These are phyloP conservation scores for Salix arbutifolia DNA, from an alignment of 345 rosid genomes.

Conservation along the genomic window DNA sequence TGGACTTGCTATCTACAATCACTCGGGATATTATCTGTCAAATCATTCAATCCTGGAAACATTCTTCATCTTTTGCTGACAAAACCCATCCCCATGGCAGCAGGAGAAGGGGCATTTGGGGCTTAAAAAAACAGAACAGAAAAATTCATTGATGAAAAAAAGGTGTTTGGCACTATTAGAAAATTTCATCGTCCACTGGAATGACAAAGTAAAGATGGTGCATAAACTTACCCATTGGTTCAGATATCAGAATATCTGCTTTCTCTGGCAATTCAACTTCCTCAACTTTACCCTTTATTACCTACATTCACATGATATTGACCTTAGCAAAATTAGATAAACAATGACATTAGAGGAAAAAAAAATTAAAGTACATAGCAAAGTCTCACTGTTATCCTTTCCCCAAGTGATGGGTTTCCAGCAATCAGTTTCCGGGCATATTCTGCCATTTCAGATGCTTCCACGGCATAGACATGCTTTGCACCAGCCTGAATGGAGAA, in stretches of 20 bases:
- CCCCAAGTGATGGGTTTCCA: conserved; percentile 75
- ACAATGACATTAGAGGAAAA: neutral
- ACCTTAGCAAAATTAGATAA: conserved; percentile 4
- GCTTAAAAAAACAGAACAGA: neutral
- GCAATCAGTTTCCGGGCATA: conserved; percentile 92
- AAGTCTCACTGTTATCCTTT: conserved; percentile 72
- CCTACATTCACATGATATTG: conserved; percentile 38
- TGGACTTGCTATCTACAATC: neutral
- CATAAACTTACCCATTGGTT: conserved; percentile 80
- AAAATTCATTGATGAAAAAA: neutral
- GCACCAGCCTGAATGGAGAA: conserved; percentile 81
- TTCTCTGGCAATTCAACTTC: conserved; percentile 94
- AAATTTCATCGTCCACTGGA: neutral
- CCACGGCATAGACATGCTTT: conserved; percentile 97
- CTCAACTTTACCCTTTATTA: conserved; percentile 94
- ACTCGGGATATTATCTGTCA: neutral
- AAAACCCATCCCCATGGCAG: neutral
- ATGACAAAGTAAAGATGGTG: conserved; percentile 5
- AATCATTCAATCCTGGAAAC: conserved; percentile 2
- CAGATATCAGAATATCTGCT: conserved; percentile 94
- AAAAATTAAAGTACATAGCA: neutral
- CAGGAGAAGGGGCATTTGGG: neutral
- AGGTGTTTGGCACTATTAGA: neutral
- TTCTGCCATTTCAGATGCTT: conserved; percentile 99
- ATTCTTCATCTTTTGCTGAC: neutral